These are phyloP conservation scores for Fusarium pseudocircinatum DNA, from an alignment of 2,329 filamentous ascomycete species.

Conservation along the genomic window DNA sequence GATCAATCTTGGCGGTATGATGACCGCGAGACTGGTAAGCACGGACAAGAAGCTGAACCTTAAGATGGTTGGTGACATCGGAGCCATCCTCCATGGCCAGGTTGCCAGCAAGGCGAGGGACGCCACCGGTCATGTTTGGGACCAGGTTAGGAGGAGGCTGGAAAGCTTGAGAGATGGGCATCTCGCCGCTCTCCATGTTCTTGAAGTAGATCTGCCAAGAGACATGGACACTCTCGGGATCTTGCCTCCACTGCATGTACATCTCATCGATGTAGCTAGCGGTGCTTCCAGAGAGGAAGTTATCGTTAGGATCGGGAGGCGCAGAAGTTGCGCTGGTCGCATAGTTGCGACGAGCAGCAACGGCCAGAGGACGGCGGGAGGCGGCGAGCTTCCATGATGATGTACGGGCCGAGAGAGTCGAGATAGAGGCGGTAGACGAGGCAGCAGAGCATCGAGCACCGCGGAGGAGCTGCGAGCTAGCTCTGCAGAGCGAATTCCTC, in stretches of 20 bases:
- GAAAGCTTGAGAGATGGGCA: slow-evolving; percentile 98
- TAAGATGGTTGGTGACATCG: slow-evolving; percentile 94
- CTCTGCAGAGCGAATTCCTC: slow-evolving; percentile 73
- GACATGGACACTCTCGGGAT: slow-evolving; percentile 92
- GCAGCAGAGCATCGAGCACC: slow-evolving; percentile 60
- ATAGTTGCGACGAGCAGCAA: slow-evolving; percentile 62
- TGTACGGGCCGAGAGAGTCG: slow-evolving; percentile 52
- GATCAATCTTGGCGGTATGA: slow-evolving; percentile 98
- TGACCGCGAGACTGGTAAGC: slow-evolving; percentile 98
- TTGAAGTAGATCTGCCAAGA: slow-evolving; percentile 99
- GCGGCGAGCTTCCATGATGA: slow-evolving; percentile 57
- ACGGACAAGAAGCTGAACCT: slow-evolving; percentile 95
- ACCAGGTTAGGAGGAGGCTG: slow-evolving; percentile 93
- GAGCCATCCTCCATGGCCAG: slow-evolving; percentile 74
- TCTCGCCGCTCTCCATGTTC: slow-evolving; percentile 98
- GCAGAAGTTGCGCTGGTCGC: slow-evolving; percentile 63
- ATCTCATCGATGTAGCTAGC: slow-evolving; percentile 99
- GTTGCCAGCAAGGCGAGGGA: slow-evolving; percentile 77
- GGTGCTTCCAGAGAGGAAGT: slow-evolving; percentile 94
- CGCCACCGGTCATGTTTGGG: slow-evolving; percentile 80
- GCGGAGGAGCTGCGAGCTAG: slow-evolving; percentile 70
- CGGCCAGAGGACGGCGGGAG: slow-evolving; percentile 59
- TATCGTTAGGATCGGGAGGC: slow-evolving; percentile 85
- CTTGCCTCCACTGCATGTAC: slow-evolving; percentile 97
- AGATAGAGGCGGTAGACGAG: slow-evolving; percentile 54